Evolutionary conservation across 2,329 filamentous ascomycete species (phyloP), one percentile per base, ranked within the genome.

Genomic region (Teratosphaeria epicoccoides): DNA sequence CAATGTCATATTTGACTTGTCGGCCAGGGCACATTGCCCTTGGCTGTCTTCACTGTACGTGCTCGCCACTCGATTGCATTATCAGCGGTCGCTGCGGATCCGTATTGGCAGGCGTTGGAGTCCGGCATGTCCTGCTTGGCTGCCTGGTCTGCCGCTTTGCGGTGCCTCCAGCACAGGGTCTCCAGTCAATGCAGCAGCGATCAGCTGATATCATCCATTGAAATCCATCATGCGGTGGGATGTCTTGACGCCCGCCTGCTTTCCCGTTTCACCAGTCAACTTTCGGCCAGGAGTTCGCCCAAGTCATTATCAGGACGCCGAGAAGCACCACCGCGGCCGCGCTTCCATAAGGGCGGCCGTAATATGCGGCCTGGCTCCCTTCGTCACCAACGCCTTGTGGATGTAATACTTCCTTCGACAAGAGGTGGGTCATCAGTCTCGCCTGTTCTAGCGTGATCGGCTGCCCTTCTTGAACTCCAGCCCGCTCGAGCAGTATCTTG

Each of bases 271-370:
- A 74, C 56, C 71, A 65, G 51, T 74, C 72, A 14, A 68, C 64
- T 54, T 72, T 72, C 28, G 71, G 69, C 63, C 72, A 73, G 45
- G 70, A 67, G 54, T 66, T 66, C 37, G 66, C 58, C 58, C 59
- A 66, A 43, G 50, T 58, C 64, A 66, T 66, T 23, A 63, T 55
- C 49, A 64, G 51, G 43, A 60, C 57, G 23, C 64, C 64, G 46
- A 66, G 53, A n/a, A 66, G 43, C 20, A 66, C 57, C 37, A 66
- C 64, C 46, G 61, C 59, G 33, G 61, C 62, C 50, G 58, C 63
- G 56, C 51, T 55, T 17, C 58, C 60, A 50, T 60, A 59, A n/a
- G 62, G 62, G 25, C 56, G 53, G 43, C 58, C 60, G 44, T 64
- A 62, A 51, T 63, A 62, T n/a, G 55, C 53, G 37, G 62, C 37